Base-by-base conservation (phyloP, 345 rosid genomes). In the Acer campestre region DNA sequence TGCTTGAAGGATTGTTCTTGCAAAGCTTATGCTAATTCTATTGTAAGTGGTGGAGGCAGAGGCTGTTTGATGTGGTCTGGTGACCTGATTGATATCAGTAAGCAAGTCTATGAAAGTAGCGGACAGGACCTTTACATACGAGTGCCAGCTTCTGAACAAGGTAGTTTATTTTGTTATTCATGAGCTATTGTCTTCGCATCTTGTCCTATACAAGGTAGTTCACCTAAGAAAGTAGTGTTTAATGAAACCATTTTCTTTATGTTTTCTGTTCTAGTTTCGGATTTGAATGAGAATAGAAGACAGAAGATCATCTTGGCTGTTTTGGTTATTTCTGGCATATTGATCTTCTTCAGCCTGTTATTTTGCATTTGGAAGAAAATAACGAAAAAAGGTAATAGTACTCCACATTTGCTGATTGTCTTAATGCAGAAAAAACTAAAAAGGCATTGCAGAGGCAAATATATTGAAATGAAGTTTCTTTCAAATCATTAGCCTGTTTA, bases 21-120 rank as follows among this genome's bases (percentile, higher is more conserved):
- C 23, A 70, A 51, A 0, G 89, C 86, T 49, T 86, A 70, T 75
- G 71, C 86, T 4, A 59, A 68, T 69, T 46, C 70, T 14, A 75
- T 80, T 53, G 13, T 74, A 17, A 76, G 40, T 10, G 77, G 73
- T 51, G 90, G 90, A 35, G 38, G 38, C n/a, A 68, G 55, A 2
- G 84, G 86, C 40, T 84, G 90, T n/a, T 46, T 84, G 67, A 68
- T 77, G 69, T 81, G 90, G 88, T 81, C 72, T 20, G 73, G 74
- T 2, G 82, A 84, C 13, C 46, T 87, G 11, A 18, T 83, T 4
- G 81, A 87, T 46, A 48, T 79, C 8, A n/a, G n/a, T n/a, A n/a
- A n/a, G n/a, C n/a, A n/a, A n/a, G n/a, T n/a, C n/a, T n/a, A n/a
- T n/a, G n/a, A n/a, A n/a, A n/a, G n/a, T n/a, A n/a, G 38, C 38